Conservation (phyloP, 768 basidiomycete species). For the Cystoderma amianthinum region DNA sequence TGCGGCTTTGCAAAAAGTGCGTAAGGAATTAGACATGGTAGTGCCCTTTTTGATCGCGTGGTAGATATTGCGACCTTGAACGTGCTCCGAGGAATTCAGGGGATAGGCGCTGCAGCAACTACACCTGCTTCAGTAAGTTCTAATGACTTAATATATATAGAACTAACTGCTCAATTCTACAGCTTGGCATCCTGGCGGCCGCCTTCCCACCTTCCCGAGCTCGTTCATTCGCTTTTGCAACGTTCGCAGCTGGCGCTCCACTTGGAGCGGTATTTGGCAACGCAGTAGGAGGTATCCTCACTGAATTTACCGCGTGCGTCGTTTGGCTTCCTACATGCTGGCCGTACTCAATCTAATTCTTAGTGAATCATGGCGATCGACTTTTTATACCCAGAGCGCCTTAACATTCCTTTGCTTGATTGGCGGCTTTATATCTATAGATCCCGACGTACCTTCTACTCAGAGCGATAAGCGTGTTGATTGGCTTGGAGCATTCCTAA, state of each 20-base stretch:
- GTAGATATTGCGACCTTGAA: constrained; percentile 55
- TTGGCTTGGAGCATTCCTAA: constrained; percentile 66
- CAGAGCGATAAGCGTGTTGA: constrained; percentile 40
- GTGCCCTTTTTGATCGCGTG: neutral
- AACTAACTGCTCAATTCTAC: constrained; percentile 11
- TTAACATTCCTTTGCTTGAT: constrained; percentile 45
- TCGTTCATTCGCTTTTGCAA: constrained; percentile 74
- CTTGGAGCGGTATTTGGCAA: constrained; percentile 70
- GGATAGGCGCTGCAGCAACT: constrained; percentile 71
- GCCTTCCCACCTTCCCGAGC: constrained; percentile 62
- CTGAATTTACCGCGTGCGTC: constrained; percentile 39
- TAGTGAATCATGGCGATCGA: constrained; percentile 61
- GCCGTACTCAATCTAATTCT: neutral
- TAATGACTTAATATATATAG: neutral
- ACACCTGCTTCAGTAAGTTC: constrained; percentile 59
- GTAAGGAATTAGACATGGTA: neutral
- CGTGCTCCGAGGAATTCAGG: constrained; percentile 72
- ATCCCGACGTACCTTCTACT: constrained; percentile 33
- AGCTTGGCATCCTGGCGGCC: constrained; percentile 81
- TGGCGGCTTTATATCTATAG: constrained; percentile 53
- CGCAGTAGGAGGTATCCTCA: constrained; percentile 65
- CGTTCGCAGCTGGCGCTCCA: constrained; percentile 81
- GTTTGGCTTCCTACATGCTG: neutral
- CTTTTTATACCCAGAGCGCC: constrained; percentile 50
- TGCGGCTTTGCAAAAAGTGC: constrained; percentile 58